Percentiles rank a stretch among this genome's conserved stretches.
Conservation (phyloP, 345 rosid genomes). For the Arabis hirsuta region DNA sequence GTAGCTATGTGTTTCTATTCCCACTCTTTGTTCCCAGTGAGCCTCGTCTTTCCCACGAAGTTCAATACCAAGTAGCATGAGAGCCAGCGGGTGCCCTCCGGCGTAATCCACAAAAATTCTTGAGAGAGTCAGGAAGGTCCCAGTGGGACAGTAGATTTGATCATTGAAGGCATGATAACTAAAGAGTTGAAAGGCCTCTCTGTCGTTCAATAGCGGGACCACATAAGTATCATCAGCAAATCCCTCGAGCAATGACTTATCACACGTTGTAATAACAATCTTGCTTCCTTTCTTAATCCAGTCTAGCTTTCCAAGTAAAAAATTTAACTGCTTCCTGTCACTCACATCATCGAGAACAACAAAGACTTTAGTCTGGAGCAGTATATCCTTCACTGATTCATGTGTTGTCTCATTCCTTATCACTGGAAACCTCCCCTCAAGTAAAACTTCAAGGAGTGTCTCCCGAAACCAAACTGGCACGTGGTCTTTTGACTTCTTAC, state of each 20-base stretch:
- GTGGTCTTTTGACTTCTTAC: conserved; percentile 1
- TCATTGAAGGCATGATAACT: conserved; percentile 17
- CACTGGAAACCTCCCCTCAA: neutral
- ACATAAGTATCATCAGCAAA: neutral
- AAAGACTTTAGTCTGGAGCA: neutral
- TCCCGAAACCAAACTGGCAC: neutral
- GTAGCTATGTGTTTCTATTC: neutral
- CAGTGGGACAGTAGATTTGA: neutral
- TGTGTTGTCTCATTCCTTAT: neutral
- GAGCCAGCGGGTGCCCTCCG: neutral
- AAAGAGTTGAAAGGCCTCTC: conserved; percentile 28
- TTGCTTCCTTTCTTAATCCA: conserved; percentile 26
- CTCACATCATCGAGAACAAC: conserved; percentile 17
- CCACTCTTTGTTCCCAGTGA: neutral
- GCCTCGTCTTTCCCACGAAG: conserved; percentile 22
- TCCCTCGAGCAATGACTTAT: conserved; percentile 22
- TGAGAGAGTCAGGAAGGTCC: neutral
- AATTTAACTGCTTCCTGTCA: neutral
- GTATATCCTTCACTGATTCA: neutral
- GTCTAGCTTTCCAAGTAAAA: neutral
- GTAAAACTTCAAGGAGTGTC: conserved; percentile 21
- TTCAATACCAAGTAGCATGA: neutral
- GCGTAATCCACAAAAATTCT: conserved; percentile 9
- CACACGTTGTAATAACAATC: conserved; percentile 23
- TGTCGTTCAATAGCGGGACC: conserved; percentile 1